These are phyloP conservation scores for Galeopsis tetrahit DNA, from an alignment of 257 asterid species.

Conservation along the genomic window DNA sequence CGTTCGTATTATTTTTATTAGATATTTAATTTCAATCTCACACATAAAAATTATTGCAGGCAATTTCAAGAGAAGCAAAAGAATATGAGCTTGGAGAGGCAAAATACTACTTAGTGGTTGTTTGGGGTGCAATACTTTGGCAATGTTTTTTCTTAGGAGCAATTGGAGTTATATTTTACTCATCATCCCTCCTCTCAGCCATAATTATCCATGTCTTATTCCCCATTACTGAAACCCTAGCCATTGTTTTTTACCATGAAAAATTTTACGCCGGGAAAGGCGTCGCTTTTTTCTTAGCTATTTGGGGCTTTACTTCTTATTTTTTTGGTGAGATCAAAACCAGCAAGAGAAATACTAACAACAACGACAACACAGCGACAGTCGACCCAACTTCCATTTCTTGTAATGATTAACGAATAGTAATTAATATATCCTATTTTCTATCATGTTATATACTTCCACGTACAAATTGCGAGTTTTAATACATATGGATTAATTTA, in stretches of 20 bases:
- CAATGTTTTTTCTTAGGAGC: conserved; percentile 51
- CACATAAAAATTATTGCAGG: conserved; percentile 24
- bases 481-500: too few species aligned
- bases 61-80: conserved; percentile 50
- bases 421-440: too few species aligned
- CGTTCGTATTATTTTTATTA: too few species aligned
- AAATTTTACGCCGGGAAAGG: conserved; percentile 49
- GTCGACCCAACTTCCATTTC: background rate
- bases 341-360: background rate
- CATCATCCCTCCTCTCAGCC: conserved; percentile 51
- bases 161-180: conserved; percentile 52
- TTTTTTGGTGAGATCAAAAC: conserved; percentile 44
- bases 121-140: conserved; percentile 46
- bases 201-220: conserved; percentile 40
- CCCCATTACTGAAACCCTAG: conserved; percentile 43
- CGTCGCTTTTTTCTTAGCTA: conserved; percentile 44
- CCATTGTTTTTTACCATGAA: conserved; percentile 47
- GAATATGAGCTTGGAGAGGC: conserved; percentile 42
- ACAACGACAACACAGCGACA: background rate
- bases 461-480: too few species aligned
- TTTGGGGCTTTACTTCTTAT: conserved; percentile 53
- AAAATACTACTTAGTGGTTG: conserved; percentile 41
- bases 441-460: too few species aligned
- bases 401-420: background rate
- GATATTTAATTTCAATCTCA: background rate